Evolutionary conservation across 495 filamentous ascomycete species (phyloP).

Genomic region (Antarctomyces pellizariae): DNA sequence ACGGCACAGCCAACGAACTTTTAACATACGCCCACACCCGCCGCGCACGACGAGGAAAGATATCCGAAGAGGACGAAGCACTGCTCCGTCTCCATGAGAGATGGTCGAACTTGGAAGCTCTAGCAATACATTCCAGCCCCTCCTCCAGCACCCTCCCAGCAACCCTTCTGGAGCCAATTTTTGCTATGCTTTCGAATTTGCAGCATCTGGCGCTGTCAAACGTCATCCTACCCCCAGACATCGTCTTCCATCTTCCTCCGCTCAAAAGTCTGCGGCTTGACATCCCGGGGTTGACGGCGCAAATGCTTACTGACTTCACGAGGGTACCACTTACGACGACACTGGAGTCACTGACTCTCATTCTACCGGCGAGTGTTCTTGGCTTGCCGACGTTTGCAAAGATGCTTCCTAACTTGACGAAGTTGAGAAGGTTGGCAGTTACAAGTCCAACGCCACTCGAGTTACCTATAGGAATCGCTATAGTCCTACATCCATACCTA

Average conservation of each 20-base stretch:
- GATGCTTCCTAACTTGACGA: conserved; percentile 40
- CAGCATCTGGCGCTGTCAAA: conserved; percentile 52
- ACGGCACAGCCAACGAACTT: conserved; percentile 19
- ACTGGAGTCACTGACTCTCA: conserved; percentile 35
- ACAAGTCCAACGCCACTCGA: conserved; percentile 40
- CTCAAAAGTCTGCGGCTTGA: conserved; percentile 54
- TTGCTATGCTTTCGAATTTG: conserved; percentile 44
- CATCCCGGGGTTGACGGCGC: conserved; percentile 52
- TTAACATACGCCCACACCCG: conserved; percentile 20
- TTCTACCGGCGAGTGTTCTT: conserved; percentile 40
- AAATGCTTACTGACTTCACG: conserved; percentile 51
- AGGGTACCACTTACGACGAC: conserved; percentile 29
- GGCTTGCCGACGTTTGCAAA: conserved; percentile 50
- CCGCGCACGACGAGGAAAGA: conserved; percentile 9
- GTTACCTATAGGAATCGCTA: conserved; percentile 32
- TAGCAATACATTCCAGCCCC: conserved; percentile 46
- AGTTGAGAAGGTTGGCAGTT: conserved; percentile 41
- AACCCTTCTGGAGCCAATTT: conserved; percentile 39
- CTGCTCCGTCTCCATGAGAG: conserved; percentile 47
- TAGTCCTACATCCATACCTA: conserved; percentile 43
- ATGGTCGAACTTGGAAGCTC: conserved; percentile 48
- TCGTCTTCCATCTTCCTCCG: conserved; percentile 43
- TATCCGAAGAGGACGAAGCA: conserved; percentile 10
- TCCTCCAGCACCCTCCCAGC: conserved; percentile 40
- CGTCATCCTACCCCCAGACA: conserved; percentile 50